Evolutionary conservation across 768 basidiomycete species (phyloP), one percentile per base, ranked within the genome.

Genomic region (Suillus subluteus): DNA sequence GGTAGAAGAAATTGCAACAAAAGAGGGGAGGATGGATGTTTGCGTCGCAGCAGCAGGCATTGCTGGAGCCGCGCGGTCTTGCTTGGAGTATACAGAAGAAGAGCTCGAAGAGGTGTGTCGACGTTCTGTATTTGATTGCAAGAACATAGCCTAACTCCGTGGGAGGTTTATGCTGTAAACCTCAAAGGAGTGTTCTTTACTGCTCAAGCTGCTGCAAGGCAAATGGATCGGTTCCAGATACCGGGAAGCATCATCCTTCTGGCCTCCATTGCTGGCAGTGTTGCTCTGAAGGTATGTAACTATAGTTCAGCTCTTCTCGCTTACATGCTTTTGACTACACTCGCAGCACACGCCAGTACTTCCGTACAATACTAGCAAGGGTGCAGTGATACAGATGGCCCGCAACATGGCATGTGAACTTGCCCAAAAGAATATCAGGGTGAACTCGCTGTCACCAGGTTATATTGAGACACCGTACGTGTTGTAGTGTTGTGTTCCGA

Each of bases 381-480:
- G 87, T 6, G 90, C 86, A 2, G 89, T 91, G 6, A 76, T 91
- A 37, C 90, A 91, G 74, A 90, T 91, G 88, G 86, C 83, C 13
- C 83, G 90, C 43, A 88, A 86, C 71, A 88, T 91, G 88, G 89
- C 89, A 9, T 90, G 88, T 72, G 90, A 91, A 73, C 81, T 91
- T 23, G 90, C 88, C 7, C 78, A 77, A 26, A 81, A 86, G 73
- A 79, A 81, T 8, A 90, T 91, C 63, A 81, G 89, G 6, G 88
- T 90, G 63, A 91, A 91, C 73, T 80, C 86, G 5, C 79, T 91
- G 43, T 90, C 89, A 9, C 89, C 89, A 1, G 89, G 89, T 1
- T 84, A 88, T 72, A 89, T 90, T 56, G 87, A 88, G 71, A 90
- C 89, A 26, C 79, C 79, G 86, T 88, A 63, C 56, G 82, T 78